These are phyloP conservation scores for Diaporthe nobilis DNA, from an alignment of 2,329 filamentous ascomycete genomes.

Conservation along the genomic window DNA sequence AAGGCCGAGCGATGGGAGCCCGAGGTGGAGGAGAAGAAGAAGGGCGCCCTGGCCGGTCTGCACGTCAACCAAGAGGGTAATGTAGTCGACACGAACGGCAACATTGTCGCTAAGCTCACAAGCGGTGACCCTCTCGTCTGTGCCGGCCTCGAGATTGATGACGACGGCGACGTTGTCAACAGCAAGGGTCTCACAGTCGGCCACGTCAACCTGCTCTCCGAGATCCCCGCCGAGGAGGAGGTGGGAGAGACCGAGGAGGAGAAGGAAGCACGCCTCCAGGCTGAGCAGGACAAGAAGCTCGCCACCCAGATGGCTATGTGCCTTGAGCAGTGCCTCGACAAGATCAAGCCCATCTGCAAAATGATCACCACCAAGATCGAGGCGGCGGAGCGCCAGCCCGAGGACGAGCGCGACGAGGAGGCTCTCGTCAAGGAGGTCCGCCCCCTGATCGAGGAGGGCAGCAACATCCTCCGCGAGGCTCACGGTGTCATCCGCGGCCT, in stretches of 20 bases:
- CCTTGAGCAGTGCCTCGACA: constrained; percentile 85
- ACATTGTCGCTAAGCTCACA: constrained; percentile 76
- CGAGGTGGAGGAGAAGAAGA: constrained; percentile 63
- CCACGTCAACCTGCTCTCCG: constrained; percentile 76
- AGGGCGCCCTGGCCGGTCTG: constrained; percentile 67
- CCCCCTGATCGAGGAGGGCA: constrained; percentile 89
- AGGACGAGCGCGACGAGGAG: constrained; percentile 92
- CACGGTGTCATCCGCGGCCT: constrained; percentile 90
- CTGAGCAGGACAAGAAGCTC: constrained; percentile 80
- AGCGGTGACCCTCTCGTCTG: constrained; percentile 76
- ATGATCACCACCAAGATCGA: constrained; percentile 90
- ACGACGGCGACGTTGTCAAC: constrained; percentile 80
- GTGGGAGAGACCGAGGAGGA: constrained; percentile 72
- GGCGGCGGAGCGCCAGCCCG: constrained; percentile 81
- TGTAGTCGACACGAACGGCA: constrained; percentile 70
- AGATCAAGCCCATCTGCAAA: constrained; percentile 87
- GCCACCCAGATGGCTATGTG: constrained; percentile 81
- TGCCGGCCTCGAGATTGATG: constrained; percentile 78
- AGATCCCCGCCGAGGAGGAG: constrained; percentile 63
- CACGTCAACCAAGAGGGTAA: constrained; percentile 72
- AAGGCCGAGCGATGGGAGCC: constrained; percentile 71
- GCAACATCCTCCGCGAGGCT: constrained; percentile 85
- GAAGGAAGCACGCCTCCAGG: constrained; percentile 67
- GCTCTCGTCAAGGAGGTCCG: constrained; percentile 88
- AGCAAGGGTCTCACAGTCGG: constrained; percentile 76